Conservation (phyloP, 306 rosid species). For the Medicago arabica region DNA sequence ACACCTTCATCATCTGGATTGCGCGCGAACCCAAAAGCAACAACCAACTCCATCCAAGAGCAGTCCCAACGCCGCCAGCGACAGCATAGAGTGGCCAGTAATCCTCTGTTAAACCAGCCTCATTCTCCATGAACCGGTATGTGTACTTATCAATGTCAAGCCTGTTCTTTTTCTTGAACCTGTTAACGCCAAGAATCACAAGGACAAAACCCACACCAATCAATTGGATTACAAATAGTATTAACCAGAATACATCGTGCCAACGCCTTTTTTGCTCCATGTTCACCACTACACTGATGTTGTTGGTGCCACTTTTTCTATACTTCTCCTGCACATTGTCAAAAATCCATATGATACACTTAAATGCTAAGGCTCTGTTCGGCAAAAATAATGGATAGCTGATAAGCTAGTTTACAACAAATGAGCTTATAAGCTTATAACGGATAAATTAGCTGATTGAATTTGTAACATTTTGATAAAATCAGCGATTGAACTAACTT, state of each 20-base stretch:
- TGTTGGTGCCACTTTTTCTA: conserved; percentile 53
- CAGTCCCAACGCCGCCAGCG: conserved; percentile 80
- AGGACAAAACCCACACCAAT: conserved; percentile 68
- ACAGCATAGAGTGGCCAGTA: conserved; percentile 91
- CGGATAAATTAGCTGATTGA: too few relatives aligned
- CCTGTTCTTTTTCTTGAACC: conserved; percentile 77
- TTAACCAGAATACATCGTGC: conserved; percentile 92
- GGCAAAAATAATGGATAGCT: too few relatives aligned
- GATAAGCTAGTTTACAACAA: neutral
- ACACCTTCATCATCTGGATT: conserved; percentile 80
- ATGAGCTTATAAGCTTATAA: too few relatives aligned
- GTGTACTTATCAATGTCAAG: conserved; percentile 82
- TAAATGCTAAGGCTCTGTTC: neutral
- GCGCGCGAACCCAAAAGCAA: conserved; percentile 75
- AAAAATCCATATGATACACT: neutral
- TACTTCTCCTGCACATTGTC: conserved; percentile 54
- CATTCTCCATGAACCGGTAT: conserved; percentile 57
- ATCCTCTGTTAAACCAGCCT: conserved; percentile 73
- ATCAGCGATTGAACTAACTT: too few relatives aligned
- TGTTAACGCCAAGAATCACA: conserved; percentile 74
- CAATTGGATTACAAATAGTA: conserved; percentile 73
- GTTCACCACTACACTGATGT: conserved; percentile 53
- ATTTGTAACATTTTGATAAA: neutral
- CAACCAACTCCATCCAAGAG: conserved; percentile 90
- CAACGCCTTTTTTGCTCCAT: conserved; percentile 71